Percentiles rank a stretch among this genome's conserved stretches.
phyloP scores from a whole-genome alignment of 768 basidiomycete species.

The Amyloporia xantha region DNA sequence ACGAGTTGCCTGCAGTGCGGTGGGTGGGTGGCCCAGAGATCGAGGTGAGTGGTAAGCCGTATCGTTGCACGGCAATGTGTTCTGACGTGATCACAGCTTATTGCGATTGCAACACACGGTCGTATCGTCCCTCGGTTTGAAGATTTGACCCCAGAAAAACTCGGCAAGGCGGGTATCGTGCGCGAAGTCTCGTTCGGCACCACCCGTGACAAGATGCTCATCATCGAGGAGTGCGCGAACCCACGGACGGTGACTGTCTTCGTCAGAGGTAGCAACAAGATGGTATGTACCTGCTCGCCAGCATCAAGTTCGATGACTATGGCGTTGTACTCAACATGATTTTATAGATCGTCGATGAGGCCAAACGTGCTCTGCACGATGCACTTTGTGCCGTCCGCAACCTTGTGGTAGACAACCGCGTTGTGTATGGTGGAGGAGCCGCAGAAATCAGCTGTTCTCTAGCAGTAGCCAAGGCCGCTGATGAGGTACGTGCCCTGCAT shows the following conservation, averaged over 20 bases:
- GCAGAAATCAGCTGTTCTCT: conserved; percentile 95
- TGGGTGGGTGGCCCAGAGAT: conserved; percentile 99
- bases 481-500: conserved; percentile 53
- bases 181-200: conserved; percentile 95
- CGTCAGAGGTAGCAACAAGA: conserved; percentile 97
- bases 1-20: conserved; percentile 91
- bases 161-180: conserved; percentile 90
- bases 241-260: conserved; percentile 94
- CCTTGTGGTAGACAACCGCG: conserved; percentile 89
- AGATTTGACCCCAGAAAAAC: conserved; percentile 84
- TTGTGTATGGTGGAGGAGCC: conserved; percentile 97
- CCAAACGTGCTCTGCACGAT: conserved; percentile 95
- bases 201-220: conserved; percentile 98
- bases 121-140: conserved; percentile 98
- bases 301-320: no score
- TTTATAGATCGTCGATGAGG: conserved; percentile 93
- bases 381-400: conserved; percentile 97
- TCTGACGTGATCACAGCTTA: conserved; percentile 48
- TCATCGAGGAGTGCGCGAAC: conserved; percentile 98
- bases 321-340: no score
- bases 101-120: conserved; percentile 97
- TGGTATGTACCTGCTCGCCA: conserved; percentile 58
- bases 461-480: conserved; percentile 90
- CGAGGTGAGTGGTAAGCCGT: conserved; percentile 52
- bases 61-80: no score